Base-by-base conservation (phyloP, 345 rosid species). In the Salix viminalis region DNA sequence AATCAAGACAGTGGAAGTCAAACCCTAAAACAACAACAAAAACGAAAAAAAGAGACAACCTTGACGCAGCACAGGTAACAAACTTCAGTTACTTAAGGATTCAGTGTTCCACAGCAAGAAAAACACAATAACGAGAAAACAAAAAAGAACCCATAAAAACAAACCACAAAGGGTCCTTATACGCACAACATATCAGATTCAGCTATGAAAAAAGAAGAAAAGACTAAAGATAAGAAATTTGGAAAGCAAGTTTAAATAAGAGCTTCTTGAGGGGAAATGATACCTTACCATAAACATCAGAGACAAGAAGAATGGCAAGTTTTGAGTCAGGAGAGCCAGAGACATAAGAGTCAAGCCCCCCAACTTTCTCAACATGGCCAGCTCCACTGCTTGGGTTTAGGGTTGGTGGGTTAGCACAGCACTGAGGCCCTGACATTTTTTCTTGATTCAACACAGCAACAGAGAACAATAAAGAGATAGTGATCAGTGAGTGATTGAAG, bases 331-430 rank as follows among this genome's bases (percentile, higher is more conserved):
- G 67, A 76, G 96, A 83, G 61, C 94, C 97, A 6, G 90, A 69
- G 82, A 91, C 82, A 79, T 93, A 93, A 9, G 88, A 83, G 37
- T 87, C 80, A 69, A 94, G 89, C 56, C 93, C 94, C 28, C 86
- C 94, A 3, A 92, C 69, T 61, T 87, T 78, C 79, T 91, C 85
- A 3, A 88, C 92, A 23, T 84, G 83, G 6, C 99, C 97, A 24
- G 79, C 81, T 42, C 97, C 97, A 26, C 84, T 64, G 34, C 32
- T 73, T n/a, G 91, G 84, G 79, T 85, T 81, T 11, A 82, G 77
- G 46, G 67, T 79, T 65, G 95, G 97, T 60, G 98, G 97, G 84
- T 89, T 90, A 71, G 81, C 81, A 24, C 91, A 87, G 86, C 98
- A 92, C 86, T 92, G 90, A 75, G 91, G 86, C 56, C 89, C 89